A percentile compares a stretch with the other conserved stretches of the same genome.
phyloP scores from a whole-genome alignment of 441 rosid species.

The Erysimum cheiri region DNA sequence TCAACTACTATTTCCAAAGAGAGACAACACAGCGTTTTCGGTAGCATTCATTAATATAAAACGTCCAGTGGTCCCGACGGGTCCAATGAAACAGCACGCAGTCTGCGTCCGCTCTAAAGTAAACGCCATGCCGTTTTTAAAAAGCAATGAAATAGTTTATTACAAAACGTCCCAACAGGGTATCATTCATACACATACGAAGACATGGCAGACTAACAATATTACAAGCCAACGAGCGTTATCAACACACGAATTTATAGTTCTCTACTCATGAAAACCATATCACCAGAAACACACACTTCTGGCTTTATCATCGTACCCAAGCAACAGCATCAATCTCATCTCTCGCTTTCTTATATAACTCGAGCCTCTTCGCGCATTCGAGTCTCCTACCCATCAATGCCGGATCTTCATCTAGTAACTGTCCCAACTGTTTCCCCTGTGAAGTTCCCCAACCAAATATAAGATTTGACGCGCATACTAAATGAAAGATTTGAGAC shows the following conservation, averaged over 20 bases:
- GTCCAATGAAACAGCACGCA: neutral
- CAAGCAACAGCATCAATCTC: conserved; percentile 93
- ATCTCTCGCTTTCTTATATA: conserved; percentile 90
- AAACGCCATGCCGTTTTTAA: neutral
- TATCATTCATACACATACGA: neutral
- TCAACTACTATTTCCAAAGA: neutral
- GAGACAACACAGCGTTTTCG: neutral
- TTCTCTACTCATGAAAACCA: conserved; percentile 7
- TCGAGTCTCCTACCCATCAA: conserved; percentile 87
- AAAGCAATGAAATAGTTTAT: neutral
- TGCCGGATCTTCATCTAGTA: conserved; percentile 93
- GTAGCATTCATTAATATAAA: neutral
- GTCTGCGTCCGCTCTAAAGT: conserved; percentile 1
- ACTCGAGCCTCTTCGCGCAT: conserved; percentile 82
- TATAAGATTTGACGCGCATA: neutral
- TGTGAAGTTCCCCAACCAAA: conserved; percentile 28
- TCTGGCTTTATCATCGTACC: conserved; percentile 55
- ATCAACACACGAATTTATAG: conserved; percentile 17
- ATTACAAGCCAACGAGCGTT: conserved; percentile 20
- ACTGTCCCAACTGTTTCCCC: conserved; percentile 72
- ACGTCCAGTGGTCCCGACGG: neutral
- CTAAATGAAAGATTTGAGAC: neutral
- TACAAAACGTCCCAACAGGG: conserved; percentile 21
- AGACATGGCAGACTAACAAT: neutral
- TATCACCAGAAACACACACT: conserved; percentile 1